These are phyloP conservation scores for Ottelia alismoides DNA, from an alignment of 106 monocot genomes.

Conservation along the genomic window DNA sequence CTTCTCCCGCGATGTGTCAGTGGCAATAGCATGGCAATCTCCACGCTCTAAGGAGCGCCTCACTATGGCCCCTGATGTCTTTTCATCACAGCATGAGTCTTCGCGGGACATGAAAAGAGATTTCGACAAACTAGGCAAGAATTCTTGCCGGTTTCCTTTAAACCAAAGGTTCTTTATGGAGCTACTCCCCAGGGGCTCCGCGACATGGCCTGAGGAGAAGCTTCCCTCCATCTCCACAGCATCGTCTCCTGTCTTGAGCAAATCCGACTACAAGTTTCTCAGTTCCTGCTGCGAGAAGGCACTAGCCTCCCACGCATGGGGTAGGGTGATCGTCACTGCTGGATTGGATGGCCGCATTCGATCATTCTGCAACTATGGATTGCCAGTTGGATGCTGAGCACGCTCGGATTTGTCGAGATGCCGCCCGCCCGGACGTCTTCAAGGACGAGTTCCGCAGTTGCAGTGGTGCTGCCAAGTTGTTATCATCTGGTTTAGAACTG, in stretches of 20 bases:
- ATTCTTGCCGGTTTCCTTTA: constrained; percentile 23
- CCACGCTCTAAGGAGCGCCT: no score
- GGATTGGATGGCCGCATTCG: constrained; percentile 76
- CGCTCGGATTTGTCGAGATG: no score
- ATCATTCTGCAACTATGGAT: constrained; percentile 76
- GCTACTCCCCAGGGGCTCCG: constrained; percentile 32
- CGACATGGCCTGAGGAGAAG: constrained; percentile 97
- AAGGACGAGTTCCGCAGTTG: no score
- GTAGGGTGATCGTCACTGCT: constrained; percentile 77
- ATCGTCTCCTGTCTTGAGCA: constrained; percentile 10
- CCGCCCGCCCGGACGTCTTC: no score
- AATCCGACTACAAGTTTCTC: constrained; percentile 43
- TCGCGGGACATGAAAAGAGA: no score
- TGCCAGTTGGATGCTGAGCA: constrained; percentile 42
- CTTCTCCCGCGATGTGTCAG: constrained; percentile 30
- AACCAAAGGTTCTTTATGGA: constrained; percentile 26
- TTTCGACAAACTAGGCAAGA: no score
- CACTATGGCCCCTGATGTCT: neutral
- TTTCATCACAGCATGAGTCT: neutral
- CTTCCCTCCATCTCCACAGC: constrained; percentile 14
- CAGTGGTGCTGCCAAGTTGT: no score
- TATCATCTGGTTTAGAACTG: no score
- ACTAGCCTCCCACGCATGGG: constrained; percentile 53
- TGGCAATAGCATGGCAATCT: constrained; percentile 79
- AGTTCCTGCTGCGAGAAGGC: constrained; percentile 23